Conservation (phyloP, 2,329 filamentous ascomycete genomes). For the Didymella glomerata region DNA sequence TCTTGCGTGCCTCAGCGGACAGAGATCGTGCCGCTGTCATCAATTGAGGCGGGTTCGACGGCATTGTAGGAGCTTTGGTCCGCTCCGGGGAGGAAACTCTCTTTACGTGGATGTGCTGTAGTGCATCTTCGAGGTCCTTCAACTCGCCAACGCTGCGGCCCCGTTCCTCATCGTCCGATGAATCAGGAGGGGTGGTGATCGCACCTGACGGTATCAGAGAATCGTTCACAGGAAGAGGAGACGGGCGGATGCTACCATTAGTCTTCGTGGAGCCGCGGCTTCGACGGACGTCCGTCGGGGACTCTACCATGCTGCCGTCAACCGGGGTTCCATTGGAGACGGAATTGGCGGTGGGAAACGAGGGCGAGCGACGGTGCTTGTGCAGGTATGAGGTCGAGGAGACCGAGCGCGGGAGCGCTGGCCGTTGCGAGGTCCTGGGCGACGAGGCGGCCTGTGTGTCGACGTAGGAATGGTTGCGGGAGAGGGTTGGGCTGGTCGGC, state of each 20-base stretch:
- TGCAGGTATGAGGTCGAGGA: conserved; percentile 69
- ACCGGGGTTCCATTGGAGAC: conserved; percentile 40
- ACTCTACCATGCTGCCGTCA: conserved; percentile 30
- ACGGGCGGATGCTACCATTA: conserved; percentile 76
- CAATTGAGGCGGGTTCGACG: conserved; percentile 30
- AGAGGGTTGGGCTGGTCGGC: conserved; percentile 60
- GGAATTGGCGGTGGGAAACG: conserved; percentile 49
- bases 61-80: conserved; percentile 30
- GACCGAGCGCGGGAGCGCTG: conserved; percentile 63
- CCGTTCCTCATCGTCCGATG: conserved; percentile 85
- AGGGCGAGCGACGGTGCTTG: conserved; percentile 68
- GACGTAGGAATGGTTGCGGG: conserved; percentile 61
- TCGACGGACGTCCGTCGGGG: conserved; percentile 31
- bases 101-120: conserved; percentile 78
- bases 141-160: conserved; percentile 57
- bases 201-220: conserved; percentile 81
- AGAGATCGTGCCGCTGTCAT: conserved; percentile 49
- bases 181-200: conserved; percentile 91
- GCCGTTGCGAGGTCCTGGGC: conserved; percentile 49
- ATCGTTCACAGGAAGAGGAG: conserved; percentile 81
- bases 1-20: conserved; percentile 65
- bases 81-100: conserved; percentile 65
- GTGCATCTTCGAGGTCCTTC: conserved; percentile 79
- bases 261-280: conserved; percentile 44
- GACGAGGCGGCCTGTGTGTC: conserved; percentile 51